phyloP scores from a whole-genome alignment of 2,329 filamentous ascomycete genomes.

The Salinomyces thailandicus region DNA sequence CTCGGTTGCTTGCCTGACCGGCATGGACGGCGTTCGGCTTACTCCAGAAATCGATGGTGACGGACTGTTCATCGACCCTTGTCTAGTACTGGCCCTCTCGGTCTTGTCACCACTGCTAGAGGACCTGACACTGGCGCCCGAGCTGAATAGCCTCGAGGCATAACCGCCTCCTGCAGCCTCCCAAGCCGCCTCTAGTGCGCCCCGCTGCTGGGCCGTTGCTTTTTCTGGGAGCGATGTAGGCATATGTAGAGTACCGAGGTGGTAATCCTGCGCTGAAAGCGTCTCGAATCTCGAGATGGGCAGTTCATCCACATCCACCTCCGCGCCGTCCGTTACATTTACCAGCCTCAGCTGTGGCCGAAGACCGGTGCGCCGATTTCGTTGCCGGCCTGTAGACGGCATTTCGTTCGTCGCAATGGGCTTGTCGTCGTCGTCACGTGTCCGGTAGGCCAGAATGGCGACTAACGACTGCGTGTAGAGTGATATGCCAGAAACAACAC shows the following conservation, averaged over 20 bases:
- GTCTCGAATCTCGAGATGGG: slow-evolving; percentile 79
- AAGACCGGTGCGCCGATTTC: slow-evolving; percentile 64
- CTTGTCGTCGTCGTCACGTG: slow-evolving; percentile 59
- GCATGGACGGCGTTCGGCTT: slow-evolving; percentile 8
- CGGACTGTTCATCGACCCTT: slow-evolving; percentile 15
- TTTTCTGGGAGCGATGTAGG: slow-evolving; percentile 53
- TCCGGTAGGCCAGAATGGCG: slow-evolving; percentile 83
- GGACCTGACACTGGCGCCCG: slow-evolving; percentile 61
- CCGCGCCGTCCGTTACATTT: slow-evolving; percentile 67
- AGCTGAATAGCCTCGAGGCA: slow-evolving; percentile 76
- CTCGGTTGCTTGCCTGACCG: slow-evolving; percentile 20
- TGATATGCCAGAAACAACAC: slow-evolving; percentile 93
- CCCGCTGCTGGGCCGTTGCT: slow-evolving; percentile 42
- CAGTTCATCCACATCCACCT: slow-evolving; percentile 78
- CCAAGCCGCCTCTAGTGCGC: slow-evolving; percentile 78
- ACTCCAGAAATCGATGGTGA: slow-evolving; percentile 26
- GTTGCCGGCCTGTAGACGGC: slow-evolving; percentile 40
- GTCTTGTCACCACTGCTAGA: slow-evolving; percentile 28
- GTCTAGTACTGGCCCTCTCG: slow-evolving; percentile 1
- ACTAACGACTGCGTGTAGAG: slow-evolving; percentile 88
- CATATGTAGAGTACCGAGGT: slow-evolving; percentile 73
- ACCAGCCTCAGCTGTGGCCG: slow-evolving; percentile 86
- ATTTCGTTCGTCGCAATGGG: slow-evolving; percentile 26
- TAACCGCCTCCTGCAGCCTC: slow-evolving; percentile 68
- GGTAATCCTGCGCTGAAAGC: slow-evolving; percentile 81